These are phyloP conservation scores for Aureobasidium sp. DNA, from an alignment of 2,329 filamentous ascomycete species.

Conservation along the genomic window DNA sequence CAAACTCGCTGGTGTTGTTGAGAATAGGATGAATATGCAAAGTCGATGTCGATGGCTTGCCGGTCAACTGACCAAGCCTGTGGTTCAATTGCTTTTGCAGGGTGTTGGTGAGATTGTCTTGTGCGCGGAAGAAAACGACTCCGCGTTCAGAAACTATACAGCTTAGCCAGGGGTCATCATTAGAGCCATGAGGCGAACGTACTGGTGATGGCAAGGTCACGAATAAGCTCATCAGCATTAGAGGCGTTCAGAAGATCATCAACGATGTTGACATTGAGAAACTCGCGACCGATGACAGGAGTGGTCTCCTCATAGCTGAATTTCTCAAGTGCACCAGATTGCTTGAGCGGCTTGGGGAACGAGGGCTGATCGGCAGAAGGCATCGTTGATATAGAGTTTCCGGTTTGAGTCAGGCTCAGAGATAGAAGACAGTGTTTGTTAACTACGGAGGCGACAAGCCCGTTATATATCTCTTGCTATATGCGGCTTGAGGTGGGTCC, in stretches of 20 bases:
- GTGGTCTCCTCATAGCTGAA: conserved; percentile 17
- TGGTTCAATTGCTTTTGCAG: conserved; percentile 46
- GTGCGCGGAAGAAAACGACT: conserved; percentile 21
- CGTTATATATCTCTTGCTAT: neutral
- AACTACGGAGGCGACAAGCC: neutral
- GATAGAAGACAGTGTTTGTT: neutral
- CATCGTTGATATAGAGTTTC: neutral
- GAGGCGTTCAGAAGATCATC: conserved; percentile 17
- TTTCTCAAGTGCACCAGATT: conserved; percentile 15
- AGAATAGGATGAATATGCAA: conserved; percentile 53
- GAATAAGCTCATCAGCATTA: conserved; percentile 16
- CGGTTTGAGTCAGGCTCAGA: neutral
- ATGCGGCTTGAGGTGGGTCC: neutral
- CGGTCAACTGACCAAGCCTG: conserved; percentile 40
- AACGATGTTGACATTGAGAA: conserved; percentile 14
- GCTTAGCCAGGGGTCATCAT: neutral
- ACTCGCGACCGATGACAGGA: conserved; percentile 19
- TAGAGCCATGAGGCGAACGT: neutral
- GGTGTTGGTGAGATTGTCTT: conserved; percentile 35
- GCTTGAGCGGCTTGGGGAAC: neutral
- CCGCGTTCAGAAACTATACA: conserved; percentile 17
- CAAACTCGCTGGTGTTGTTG: conserved; percentile 35
- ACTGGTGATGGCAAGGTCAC: conserved; percentile 17
- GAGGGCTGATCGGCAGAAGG: neutral
- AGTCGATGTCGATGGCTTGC: conserved; percentile 46